Base-by-base conservation (phyloP, 306 rosid species). In the Quillaja saponaria region DNA sequence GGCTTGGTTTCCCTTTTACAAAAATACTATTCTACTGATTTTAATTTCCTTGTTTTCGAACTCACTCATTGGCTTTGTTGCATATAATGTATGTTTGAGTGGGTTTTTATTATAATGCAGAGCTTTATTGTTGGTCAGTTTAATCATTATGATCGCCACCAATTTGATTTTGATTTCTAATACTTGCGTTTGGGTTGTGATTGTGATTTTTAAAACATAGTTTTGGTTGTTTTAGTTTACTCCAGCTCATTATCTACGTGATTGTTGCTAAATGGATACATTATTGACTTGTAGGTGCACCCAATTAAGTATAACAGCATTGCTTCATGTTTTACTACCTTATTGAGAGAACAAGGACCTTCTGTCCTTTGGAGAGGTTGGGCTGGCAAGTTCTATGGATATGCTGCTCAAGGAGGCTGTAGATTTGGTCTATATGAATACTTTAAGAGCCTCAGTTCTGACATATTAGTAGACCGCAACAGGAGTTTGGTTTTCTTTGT, bases 321-420 rank as follows among this genome's bases (percentile, higher is more conserved):
- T 59, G 75, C 72, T 12, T 71, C 81, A 0, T 82, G 81, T 66
- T 82, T 82, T 61, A 75, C 72, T 16, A 71, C 79, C 50, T 53
- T 82, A 56, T 13, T 78, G 61, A 75, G 74, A 68, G 87, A 82
- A 52, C 87, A 82, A 64, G 87, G 87, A 50, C 87, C 87, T 71
- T 67, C 83, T 68, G 81, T 76, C 16, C 74, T 82, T 3, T 82
- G 81, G 87, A 78, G 76, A 75, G 83, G 87, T 44, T 82, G 87
- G 87, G 49, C 83, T 0, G 74, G 87, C 54, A 82, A 78, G 72
- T 75, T 82, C 74, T 67, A 71, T 61, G 87, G 87, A 47, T 82
- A 82, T 47, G 87, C 81, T 38, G 81, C 69, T 64, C 87, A 78
- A 71, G 87, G 87, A 64, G 87, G 83, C 13, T 82, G 81, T 56